Evolutionary conservation across 768 basidiomycete species (phyloP).

Genomic region (Auriscalpium orientale): DNA sequence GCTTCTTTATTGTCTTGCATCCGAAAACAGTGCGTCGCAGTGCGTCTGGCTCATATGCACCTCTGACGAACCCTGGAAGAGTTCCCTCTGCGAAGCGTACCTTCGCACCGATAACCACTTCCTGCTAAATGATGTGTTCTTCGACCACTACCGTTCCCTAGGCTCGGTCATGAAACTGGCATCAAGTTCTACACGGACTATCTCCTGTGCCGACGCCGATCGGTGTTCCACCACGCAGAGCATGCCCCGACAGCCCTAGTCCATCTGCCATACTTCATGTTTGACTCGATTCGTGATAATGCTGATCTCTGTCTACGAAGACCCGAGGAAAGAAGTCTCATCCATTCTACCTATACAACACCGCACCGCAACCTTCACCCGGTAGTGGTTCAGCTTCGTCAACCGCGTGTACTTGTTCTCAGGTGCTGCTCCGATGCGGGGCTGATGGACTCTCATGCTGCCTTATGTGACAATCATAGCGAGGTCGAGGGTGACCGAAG

Average conservation of each 20-base stretch:
- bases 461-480: conserved; percentile 92
- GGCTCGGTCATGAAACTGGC: conserved; percentile 97
- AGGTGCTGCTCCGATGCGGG: conserved; percentile 31
- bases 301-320: conserved; percentile 87
- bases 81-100: conserved; percentile 14
- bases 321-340: conserved; percentile 66
- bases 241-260: conserved; percentile 30
- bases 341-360: conserved; percentile 55
- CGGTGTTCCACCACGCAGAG: conserved; percentile 95
- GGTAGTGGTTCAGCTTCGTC: conserved; percentile 96
- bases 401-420: conserved; percentile 94
- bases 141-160: conserved; percentile 91
- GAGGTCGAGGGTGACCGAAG: conserved; percentile 41
- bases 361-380: conserved; percentile 69
- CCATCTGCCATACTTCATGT: not conserved
- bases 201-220: conserved; percentile 88
- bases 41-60: not conserved
- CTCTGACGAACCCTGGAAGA: conserved; percentile 3
- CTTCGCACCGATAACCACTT: conserved; percentile 84
- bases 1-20: conserved; percentile 69
- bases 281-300: conserved; percentile 70
- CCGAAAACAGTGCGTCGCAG: conserved; percentile 48
- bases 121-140: conserved; percentile 79
- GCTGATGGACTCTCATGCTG: conserved; percentile 65
- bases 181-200: conserved; percentile 98